Conservation (phyloP, 768 basidiomycete species). For the Lentinula sp. region DNA sequence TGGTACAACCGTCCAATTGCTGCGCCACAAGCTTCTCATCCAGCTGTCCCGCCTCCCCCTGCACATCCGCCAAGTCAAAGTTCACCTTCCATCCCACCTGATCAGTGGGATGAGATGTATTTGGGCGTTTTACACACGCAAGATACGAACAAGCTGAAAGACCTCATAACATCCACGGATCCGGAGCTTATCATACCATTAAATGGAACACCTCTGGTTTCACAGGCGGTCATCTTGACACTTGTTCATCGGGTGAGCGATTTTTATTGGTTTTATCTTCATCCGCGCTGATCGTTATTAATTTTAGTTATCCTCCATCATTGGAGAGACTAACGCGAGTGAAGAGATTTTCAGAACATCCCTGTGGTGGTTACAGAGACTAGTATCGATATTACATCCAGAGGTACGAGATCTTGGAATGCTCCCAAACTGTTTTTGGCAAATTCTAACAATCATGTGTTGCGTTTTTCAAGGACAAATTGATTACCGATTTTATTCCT, state of each 20-base stretch:
- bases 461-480: slow-evolving; percentile 49
- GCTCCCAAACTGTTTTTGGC: neutral
- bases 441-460: slow-evolving; percentile 7
- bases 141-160: slow-evolving; percentile 67
- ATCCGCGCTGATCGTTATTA: slow-evolving; percentile 6
- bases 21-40: slow-evolving; percentile 79
- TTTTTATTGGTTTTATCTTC: neutral
- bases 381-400: slow-evolving; percentile 63
- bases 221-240: slow-evolving; percentile 80
- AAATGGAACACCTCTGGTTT: slow-evolving; percentile 62
- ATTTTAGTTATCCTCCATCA: slow-evolving; percentile 60
- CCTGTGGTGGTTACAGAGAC: slow-evolving; percentile 84
- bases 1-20: slow-evolving; percentile 68
- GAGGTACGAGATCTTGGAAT: slow-evolving; percentile 38
- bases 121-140: slow-evolving; percentile 71
- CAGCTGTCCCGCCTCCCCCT: slow-evolving; percentile 59
- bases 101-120: slow-evolving; percentile 85
- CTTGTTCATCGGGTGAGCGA: slow-evolving; percentile 71
- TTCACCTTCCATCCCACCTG: slow-evolving; percentile 50
- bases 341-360: slow-evolving; percentile 80
- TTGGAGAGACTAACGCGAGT: slow-evolving; percentile 69
- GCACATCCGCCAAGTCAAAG: slow-evolving; percentile 34
- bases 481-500: slow-evolving; percentile 76
- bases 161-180: slow-evolving; percentile 65
- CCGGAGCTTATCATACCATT: slow-evolving; percentile 78